Conservation (phyloP, 192 early-diverging fungal species). For the Coemansia sp. region DNA sequence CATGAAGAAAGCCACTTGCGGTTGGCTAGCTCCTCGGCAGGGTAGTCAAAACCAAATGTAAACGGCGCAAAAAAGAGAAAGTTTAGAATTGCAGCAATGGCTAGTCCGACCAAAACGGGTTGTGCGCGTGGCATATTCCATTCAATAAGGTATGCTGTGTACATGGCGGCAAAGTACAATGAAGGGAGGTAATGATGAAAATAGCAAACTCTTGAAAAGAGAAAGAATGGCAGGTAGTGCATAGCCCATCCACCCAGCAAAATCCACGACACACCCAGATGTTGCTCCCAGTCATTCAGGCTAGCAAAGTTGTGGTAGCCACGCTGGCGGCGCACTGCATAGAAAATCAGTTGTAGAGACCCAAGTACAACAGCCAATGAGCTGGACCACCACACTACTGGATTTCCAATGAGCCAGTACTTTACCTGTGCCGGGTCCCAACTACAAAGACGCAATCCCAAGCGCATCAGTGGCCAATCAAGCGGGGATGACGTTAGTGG, state of each 20-base stretch:
- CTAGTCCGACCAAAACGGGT: slow-evolving; percentile 12
- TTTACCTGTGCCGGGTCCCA: slow-evolving; percentile 83
- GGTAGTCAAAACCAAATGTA: slow-evolving; percentile 78
- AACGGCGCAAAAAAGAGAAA: slow-evolving; percentile 80
- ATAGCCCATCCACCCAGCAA: slow-evolving; percentile 86
- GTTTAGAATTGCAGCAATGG: slow-evolving; percentile 49
- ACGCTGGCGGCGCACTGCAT: slow-evolving; percentile 62
- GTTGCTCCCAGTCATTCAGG: slow-evolving; percentile 66
- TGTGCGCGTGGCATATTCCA: slow-evolving; percentile 61
- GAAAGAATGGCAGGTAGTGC: slow-evolving; percentile 91
- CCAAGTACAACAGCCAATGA: slow-evolving; percentile 47
- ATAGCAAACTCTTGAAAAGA: slow-evolving; percentile 97
- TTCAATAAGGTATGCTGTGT: slow-evolving; percentile 74
- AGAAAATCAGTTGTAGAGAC: slow-evolving; percentile 27
- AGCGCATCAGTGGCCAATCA: slow-evolving; percentile 85
- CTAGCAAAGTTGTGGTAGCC: slow-evolving; percentile 19
- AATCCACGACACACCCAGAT: slow-evolving; percentile 69
- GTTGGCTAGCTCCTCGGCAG: slow-evolving; percentile 57
- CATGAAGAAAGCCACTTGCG: slow-evolving; percentile 75
- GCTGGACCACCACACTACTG: slow-evolving; percentile 86
- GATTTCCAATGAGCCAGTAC: slow-evolving; percentile 93
- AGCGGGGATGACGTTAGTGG: slow-evolving; percentile 55
- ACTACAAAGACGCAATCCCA: slow-evolving; percentile 91
- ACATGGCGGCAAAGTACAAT: slow-evolving; percentile 88
- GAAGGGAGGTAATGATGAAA: slow-evolving; percentile 98